Percentiles rank a stretch among this genome's conserved stretches.
phyloP scores from a whole-genome alignment of 1,284 basidiomycete genomes.

The Rhodotorula glutinis region DNA sequence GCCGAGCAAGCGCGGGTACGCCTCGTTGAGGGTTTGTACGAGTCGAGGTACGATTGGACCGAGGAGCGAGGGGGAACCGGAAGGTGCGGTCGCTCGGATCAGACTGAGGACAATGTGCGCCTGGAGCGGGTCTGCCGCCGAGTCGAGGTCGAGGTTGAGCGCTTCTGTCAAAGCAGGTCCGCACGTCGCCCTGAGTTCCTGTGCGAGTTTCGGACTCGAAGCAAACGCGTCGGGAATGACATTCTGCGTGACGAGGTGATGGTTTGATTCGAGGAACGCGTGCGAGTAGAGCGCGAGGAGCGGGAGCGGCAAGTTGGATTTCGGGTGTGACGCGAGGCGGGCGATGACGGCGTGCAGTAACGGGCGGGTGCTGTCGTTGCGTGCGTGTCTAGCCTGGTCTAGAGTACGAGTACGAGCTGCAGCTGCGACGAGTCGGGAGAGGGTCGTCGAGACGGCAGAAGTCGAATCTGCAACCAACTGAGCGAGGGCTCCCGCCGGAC shows the following conservation, averaged over 20 bases:
- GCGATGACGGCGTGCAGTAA: conserved; percentile 14
- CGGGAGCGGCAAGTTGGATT: neutral
- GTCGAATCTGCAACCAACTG: neutral
- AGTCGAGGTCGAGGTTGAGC: neutral
- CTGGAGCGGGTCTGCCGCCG: neutral
- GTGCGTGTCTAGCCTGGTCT: no score
- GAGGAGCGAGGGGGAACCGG: neutral
- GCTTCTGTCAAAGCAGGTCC: neutral
- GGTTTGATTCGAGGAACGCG: conserved; percentile 9
- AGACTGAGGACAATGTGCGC: neutral
- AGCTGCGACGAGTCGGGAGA: conserved; percentile 4
- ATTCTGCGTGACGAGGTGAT: neutral
- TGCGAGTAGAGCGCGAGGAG: conserved; percentile 20
- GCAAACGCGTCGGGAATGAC: conserved; percentile 9
- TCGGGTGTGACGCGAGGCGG: neutral
- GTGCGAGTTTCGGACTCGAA: neutral
- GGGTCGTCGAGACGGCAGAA: neutral
- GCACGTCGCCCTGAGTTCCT: neutral
- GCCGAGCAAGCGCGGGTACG: neutral
- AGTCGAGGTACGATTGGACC: neutral
- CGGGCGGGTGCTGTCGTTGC: neutral
- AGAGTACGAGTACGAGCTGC: no score
- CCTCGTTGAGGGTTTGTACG: neutral
- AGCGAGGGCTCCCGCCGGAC: conserved; percentile 2
- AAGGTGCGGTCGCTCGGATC: neutral